Evolutionary conservation across 176 grass and related monocot genomes (phyloP).

Genomic region (Guadua angustifolia): DNA sequence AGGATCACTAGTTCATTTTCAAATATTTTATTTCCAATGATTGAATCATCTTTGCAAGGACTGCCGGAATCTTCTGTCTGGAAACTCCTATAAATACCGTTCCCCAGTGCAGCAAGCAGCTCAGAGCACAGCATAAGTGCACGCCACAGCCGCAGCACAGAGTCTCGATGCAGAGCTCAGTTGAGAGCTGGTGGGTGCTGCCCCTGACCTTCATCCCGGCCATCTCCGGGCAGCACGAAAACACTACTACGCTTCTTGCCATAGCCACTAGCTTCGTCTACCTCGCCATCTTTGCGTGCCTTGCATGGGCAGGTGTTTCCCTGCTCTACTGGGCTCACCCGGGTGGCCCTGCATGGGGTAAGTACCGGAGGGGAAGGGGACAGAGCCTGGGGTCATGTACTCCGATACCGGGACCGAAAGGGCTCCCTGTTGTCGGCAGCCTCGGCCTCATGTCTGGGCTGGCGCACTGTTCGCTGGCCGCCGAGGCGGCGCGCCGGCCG

Average conservation of each 20-base stretch:
- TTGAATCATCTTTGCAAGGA: conserved; percentile 41
- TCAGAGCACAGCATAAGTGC: neutral
- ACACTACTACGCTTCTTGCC: conserved; percentile 18
- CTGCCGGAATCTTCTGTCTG: conserved; percentile 21
- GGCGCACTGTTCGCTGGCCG: conserved; percentile 61
- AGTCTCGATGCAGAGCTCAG: conserved; percentile 56
- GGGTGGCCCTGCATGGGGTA: conserved; percentile 82
- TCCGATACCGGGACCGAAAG: conserved; percentile 63
- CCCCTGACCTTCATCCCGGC: conserved; percentile 58
- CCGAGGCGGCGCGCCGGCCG: conserved; percentile 48
- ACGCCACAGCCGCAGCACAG: neutral
- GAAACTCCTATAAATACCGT: conserved; percentile 49
- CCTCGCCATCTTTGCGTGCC: conserved; percentile 45
- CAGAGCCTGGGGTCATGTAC: neutral
- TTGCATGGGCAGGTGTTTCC: conserved; percentile 59
- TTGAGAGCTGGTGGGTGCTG: conserved; percentile 66
- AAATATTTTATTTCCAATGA: conserved; percentile 43
- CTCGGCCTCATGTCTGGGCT: conserved; percentile 78
- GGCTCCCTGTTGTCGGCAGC: conserved; percentile 82
- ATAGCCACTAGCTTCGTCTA: conserved; percentile 48
- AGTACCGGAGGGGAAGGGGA: conserved; percentile 46
- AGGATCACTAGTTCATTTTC: conserved; percentile 1
- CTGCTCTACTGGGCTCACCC: conserved; percentile 73
- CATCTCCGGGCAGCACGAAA: conserved; percentile 27
- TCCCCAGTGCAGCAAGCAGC: neutral